Base-by-base conservation (phyloP, 257 asterid species). In the Capsicum pubescens region DNA sequence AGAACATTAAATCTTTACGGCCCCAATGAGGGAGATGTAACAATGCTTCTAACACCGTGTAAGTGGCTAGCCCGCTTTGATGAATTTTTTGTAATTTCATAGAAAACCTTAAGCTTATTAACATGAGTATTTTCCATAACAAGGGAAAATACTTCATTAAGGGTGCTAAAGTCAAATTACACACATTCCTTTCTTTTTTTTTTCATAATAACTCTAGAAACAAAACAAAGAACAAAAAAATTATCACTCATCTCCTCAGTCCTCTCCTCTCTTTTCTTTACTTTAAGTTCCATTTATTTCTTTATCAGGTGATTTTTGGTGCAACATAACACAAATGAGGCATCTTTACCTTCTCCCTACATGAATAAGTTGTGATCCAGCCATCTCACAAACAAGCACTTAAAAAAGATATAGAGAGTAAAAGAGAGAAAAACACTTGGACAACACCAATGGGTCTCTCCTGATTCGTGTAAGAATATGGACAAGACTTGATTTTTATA, bases 401-500 rank as follows among this genome's bases (percentile, higher is more conserved):
- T 52, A 15, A 52, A 46, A 50, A 76, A 36, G 81, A 76, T 76
- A 76, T 26, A 52, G 46, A 76, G 48, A 52, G 39, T 52, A 3
- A 52, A 76, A 21, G 81, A 52, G 81, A 21, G 36, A 16, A 48
- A 44, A 13, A 76, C 21, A 52, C 17, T 50, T 74, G 16, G 57
- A 26, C 50, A 19, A 52, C 81, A 50, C 61, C 60, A 74, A 74
- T 46, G 56, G 60, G 36, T 70, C 58, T 11, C 60, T 48, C 80
- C 44, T 76, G 13, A 52, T 76, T 76, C 81, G 21, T 26, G 14
- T 6, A 52, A 21, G 52, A 76, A 52, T 52, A 21, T 76, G 81
- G 81, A 76, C 63, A 50, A 13, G 81, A 76, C 52, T 76, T 13
- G 46, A 76, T 56, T 13, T 50, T 76, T 26, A 52, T 52, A 76